Percentiles rank a stretch among this genome's conserved stretches.
phyloP scores from a whole-genome alignment of 176 grass and related monocot genomes.

The Paspalum notatum region DNA sequence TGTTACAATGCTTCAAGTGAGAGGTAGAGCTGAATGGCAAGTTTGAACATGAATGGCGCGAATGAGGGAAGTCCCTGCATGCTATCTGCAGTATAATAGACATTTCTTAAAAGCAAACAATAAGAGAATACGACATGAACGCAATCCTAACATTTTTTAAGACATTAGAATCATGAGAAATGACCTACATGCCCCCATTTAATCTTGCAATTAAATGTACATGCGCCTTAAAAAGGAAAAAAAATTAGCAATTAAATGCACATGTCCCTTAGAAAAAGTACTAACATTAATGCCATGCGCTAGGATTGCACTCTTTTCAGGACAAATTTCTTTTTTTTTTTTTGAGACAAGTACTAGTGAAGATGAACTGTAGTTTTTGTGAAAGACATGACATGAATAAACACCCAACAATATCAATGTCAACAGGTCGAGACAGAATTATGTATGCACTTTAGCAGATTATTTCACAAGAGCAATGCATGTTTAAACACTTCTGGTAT shows the following conservation, averaged over 20 bases:
- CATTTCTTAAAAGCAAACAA: slow-evolving; percentile 16
- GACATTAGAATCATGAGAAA: too few relatives aligned
- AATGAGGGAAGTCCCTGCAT: slow-evolving; percentile 94
- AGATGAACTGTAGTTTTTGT: slow-evolving; percentile 12
- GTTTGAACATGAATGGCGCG: slow-evolving; percentile 86
- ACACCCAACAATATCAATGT: not conserved
- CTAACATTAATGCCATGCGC: too few relatives aligned
- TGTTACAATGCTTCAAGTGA: slow-evolving; percentile 72
- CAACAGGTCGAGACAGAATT: not conserved
- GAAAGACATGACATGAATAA: slow-evolving; percentile 23
- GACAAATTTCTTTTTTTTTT: too few relatives aligned
- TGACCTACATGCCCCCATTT: too few relatives aligned
- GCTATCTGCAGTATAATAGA: slow-evolving; percentile 64
- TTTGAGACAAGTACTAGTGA: not conserved
- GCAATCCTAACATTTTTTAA: too few relatives aligned
- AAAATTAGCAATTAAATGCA: too few relatives aligned
- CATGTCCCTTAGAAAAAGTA: too few relatives aligned
- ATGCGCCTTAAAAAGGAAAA: too few relatives aligned
- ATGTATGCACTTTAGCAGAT: slow-evolving; percentile 10
- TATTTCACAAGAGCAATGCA: slow-evolving; percentile 21
- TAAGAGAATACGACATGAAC: not conserved
- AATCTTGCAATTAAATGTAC: too few relatives aligned
- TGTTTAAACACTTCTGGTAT: slow-evolving; percentile 18
- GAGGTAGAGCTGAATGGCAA: slow-evolving; percentile 78
- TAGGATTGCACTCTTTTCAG: too few relatives aligned